phyloP scores from a whole-genome alignment of 192 early-diverging fungal species.

The Linnemannia exigua region DNA sequence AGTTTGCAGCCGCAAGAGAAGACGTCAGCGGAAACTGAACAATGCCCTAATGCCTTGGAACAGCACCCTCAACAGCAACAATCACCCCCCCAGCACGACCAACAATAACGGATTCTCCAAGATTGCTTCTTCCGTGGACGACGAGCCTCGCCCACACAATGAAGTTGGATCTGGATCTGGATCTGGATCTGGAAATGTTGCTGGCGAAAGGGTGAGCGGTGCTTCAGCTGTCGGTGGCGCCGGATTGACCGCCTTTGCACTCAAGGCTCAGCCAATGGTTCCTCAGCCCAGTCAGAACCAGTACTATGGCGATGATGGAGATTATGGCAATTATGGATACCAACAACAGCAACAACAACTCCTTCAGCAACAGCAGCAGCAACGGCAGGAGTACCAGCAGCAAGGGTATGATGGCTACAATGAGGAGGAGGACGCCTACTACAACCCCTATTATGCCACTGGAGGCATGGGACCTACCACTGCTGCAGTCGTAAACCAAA shows the following conservation, averaged over 20 bases:
- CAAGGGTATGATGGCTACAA: constrained; percentile 20
- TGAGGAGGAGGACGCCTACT: constrained; percentile 29
- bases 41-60: constrained; percentile 43
- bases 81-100: neutral
- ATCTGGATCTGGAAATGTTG: neutral
- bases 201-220: neutral
- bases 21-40: constrained; percentile 29
- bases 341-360: constrained; percentile 37
- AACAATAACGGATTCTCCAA: constrained; percentile 25
- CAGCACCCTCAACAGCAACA: neutral
- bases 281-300: neutral
- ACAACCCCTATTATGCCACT: constrained; percentile 47
- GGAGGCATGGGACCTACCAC: constrained; percentile 1
- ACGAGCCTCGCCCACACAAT: neutral
- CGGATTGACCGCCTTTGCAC: neutral
- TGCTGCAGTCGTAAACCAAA: neutral
- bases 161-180: neutral
- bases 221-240: constrained; percentile 12
- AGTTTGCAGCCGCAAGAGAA: constrained; percentile 20
- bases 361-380: constrained; percentile 14
- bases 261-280: constrained; percentile 5
- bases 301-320: constrained; percentile 31
- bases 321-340: constrained; percentile 27
- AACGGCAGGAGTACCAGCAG: constrained; percentile 18
- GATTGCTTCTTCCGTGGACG: constrained; percentile 27